Base-by-base conservation (phyloP, 2,329 filamentous ascomycete species). In the Talaromyces funiculosus region DNA sequence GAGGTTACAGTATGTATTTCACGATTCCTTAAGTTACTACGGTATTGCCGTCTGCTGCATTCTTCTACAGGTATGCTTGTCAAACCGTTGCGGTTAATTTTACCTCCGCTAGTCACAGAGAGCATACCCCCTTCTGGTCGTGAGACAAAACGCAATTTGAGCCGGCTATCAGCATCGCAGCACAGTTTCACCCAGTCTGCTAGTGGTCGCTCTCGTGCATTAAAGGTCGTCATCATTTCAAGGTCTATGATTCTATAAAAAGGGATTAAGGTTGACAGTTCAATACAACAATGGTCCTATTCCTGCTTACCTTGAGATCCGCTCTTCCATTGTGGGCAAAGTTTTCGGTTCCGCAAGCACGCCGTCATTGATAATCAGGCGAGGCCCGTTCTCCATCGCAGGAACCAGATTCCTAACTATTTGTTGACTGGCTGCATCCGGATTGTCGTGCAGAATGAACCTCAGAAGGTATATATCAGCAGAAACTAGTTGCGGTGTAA, bases 151-250 rank as follows among this genome's bases (percentile, higher is more conserved):
- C 35, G 35, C 16, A 37, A 37, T 37, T 45, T 62, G 4, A 67
- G 35, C 22, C 61, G 61, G 10, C 57, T 55, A 24, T 67, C 64
- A 1, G 59, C 59, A 37, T 42, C 61, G 20, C 61, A 54, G 22
- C 65, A 61, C 1, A 67, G 43, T 9, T 59, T 55, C 49, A 60
- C 55, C 65, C 65, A 66, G 33, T 61, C 65, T 24, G 62, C 61
- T 6, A 60, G 24, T 18, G 63, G 64, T 40, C 65, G 59, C 57
- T 66, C 65, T 26, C 57, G 51, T 1, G 59, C 57, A 40, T 67
- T 66, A 57, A 62, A 67, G 22, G 51, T 63, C 4, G 61, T 56
- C 65, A 67, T 61, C 65, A 67, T 66, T 56, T 65, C 63, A 4
- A 67, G 45, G 35, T 67, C 65, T 55, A 59, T 61, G n/a, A 40